Conservation (phyloP, 2,329 filamentous ascomycete species). For the Fusarium dimerum region DNA sequence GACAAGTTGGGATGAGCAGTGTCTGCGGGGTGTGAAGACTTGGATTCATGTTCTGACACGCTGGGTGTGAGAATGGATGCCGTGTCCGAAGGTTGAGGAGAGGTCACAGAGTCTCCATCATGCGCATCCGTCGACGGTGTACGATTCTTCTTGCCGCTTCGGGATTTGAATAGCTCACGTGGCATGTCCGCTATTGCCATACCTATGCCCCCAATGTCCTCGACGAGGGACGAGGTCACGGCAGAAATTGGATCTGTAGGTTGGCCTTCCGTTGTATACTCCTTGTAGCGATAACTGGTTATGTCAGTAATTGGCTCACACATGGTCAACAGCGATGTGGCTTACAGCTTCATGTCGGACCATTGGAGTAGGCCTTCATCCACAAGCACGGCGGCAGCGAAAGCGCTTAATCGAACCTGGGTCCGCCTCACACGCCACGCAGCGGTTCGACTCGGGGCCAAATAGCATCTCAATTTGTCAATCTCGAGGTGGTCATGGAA, state of each 20-base stretch:
- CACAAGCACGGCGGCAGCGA: conserved; percentile 71
- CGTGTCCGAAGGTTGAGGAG: conserved; percentile 5
- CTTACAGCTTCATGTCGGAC: conserved; percentile 72
- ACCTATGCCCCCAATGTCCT: conserved; percentile 77
- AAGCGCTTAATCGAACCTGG: conserved; percentile 65
- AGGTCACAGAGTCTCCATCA: conserved; percentile 3
- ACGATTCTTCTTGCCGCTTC: conserved; percentile 21
- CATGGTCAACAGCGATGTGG: not conserved
- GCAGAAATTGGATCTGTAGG: conserved; percentile 80
- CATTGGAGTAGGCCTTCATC: conserved; percentile 66
- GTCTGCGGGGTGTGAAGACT: conserved; percentile 1
- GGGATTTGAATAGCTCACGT: conserved; percentile 53
- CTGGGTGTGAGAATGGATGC: conserved; percentile 9
- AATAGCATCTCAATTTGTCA: conserved; percentile 66
- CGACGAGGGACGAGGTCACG: conserved; percentile 74
- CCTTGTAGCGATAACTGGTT: conserved; percentile 51
- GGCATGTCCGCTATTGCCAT: conserved; percentile 80
- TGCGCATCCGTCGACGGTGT: conserved; percentile 1
- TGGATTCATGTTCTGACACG: conserved; percentile 7
- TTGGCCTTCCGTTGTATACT: conserved; percentile 78
- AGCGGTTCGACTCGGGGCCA: conserved; percentile 68
- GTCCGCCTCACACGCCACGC: conserved; percentile 75
- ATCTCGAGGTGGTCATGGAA: conserved; percentile 72
- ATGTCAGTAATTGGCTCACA: conserved; percentile 5
- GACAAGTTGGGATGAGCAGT: conserved; percentile 23